A percentile compares a stretch with the other conserved stretches of the same genome.
These are phyloP conservation scores for Eucalyptus shirleyi DNA, from an alignment of 345 rosid species.

Conservation along the genomic window DNA sequence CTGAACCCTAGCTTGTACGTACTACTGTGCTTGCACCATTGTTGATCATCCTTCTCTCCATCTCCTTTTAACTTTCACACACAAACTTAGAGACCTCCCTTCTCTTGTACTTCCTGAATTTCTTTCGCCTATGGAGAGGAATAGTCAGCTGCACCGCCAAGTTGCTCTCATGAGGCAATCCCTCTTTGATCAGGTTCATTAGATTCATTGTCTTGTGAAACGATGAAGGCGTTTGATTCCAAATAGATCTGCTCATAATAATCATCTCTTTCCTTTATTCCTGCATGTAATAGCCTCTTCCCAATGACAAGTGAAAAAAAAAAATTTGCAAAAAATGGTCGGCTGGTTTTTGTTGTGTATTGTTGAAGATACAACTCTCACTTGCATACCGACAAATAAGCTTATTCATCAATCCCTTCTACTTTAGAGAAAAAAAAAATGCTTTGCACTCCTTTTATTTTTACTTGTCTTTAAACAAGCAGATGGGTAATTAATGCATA, in stretches of 20 bases:
- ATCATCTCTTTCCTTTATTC: not conserved
- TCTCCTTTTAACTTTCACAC: not conserved
- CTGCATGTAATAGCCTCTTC: not conserved
- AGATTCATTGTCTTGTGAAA: not conserved
- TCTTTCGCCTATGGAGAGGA: not conserved
- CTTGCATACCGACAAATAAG: not conserved
- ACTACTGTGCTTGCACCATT: not conserved
- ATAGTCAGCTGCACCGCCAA: conserved; percentile 29
- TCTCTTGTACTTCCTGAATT: not conserved
- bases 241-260: not conserved
- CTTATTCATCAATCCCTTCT: not conserved
- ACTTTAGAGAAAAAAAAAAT: not conserved
- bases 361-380: not conserved
- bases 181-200: conserved; percentile 53
- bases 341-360: not conserved
- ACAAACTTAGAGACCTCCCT: not conserved
- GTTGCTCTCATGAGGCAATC: conserved; percentile 42
- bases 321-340: not conserved
- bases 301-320: not conserved
- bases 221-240: not conserved
- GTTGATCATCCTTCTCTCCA: not conserved
- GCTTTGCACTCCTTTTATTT: not conserved
- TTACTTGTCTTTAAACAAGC: not conserved
- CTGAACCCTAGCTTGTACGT: not conserved
- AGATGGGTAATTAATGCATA: not conserved